Evolutionary conservation across 164 flowering plant genomes (phyloP).

Genomic region (Vitis rupestris): DNA sequence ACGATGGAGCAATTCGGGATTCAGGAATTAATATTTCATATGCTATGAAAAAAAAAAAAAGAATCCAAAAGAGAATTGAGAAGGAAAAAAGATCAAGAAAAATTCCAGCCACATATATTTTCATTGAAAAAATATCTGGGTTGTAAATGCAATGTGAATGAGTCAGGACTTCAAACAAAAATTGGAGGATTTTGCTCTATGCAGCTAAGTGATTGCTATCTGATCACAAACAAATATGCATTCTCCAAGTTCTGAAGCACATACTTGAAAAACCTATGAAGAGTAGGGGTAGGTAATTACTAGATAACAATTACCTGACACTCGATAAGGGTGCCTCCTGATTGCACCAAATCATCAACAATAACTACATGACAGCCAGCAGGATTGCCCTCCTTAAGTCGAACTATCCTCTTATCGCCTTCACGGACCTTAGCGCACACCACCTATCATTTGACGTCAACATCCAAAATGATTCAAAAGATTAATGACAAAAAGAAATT

Average conservation of each 20-base stretch:
- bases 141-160: too few relatives aligned
- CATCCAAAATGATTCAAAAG: neutral
- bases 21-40: too few relatives aligned
- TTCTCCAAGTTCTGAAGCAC: neutral
- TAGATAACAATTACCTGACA: conserved; percentile 63
- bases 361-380: conserved; percentile 89
- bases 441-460: conserved; percentile 43
- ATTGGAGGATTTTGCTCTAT: too few relatives aligned
- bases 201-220: too few relatives aligned
- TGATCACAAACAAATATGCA: neutral
- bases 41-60: too few relatives aligned
- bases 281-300: neutral
- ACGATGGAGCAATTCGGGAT: too few relatives aligned
- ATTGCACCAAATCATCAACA: conserved; percentile 97
- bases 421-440: conserved; percentile 93
- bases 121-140: too few relatives aligned
- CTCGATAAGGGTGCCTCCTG: conserved; percentile 96
- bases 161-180: too few relatives aligned
- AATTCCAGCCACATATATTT: too few relatives aligned
- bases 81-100: too few relatives aligned
- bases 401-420: conserved; percentile 89
- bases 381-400: conserved; percentile 92
- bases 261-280: neutral
- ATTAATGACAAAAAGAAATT: neutral
- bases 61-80: too few relatives aligned